Evolutionary conservation across 2,329 filamentous ascomycete genomes (phyloP), one percentile per base, ranked within the genome.

Genomic region (Thelonectria rubi): DNA sequence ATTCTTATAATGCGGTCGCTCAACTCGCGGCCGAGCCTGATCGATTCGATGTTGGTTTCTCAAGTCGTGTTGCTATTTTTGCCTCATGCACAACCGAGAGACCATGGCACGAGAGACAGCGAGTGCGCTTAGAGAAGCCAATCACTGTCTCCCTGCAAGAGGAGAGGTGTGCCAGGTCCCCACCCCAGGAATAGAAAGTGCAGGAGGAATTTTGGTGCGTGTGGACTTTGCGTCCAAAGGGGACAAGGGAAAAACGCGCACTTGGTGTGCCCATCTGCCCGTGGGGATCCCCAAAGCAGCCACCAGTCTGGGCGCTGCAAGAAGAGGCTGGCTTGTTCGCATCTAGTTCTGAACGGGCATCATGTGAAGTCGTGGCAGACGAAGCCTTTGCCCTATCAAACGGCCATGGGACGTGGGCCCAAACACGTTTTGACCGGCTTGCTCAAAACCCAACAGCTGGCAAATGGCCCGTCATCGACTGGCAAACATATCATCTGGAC

Each of bases 1-100:
- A 81, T 82, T 77, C 83, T 86, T 86, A 86, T 86, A 86, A 84
- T 79, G 76, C 81, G 79, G 81, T 78, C 80, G 77, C 74, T 72
- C 74, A 74, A 72, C 72, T 75, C 70, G 75, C 69, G 79, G 70
- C 80, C 81, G 66, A 67, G 37, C 61, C 62, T 43, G 62, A 62
- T 67, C 70, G 70, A 72, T 67, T 70, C 69, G 65, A 66, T 71
- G 62, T 64, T 70, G 64, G 65, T 59, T 70, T 67, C 62, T 63
- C 58, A 65, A 52, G 48, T 18, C 18, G 11, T 75, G 74, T 77
- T 77, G 69, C 76, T 77, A 77, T 77, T 77, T 77, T 77, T 77
- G 75, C 68, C 75, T 71, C 71, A 69, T 67, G 65, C 67, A 68
- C 61, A 60, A 65, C 58, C 63, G 55, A 63, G 65, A 63, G 57